A percentile compares a stretch with the other conserved stretches of the same genome.
Conservation (phyloP, 768 basidiomycete species). For the Crepidotus variabilis region DNA sequence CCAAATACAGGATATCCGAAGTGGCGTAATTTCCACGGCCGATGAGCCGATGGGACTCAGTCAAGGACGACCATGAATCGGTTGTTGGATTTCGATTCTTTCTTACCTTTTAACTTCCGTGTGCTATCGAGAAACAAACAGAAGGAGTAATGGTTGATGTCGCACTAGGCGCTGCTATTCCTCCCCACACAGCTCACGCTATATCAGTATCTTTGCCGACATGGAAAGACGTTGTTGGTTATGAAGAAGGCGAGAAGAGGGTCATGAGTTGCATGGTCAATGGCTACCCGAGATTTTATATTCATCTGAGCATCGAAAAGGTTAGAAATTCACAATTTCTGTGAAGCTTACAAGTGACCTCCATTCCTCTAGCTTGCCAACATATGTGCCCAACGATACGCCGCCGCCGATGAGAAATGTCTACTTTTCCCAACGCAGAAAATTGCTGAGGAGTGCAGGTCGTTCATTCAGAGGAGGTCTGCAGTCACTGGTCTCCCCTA, state of each 20-base stretch:
- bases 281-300: conserved; percentile 95
- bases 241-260: conserved; percentile 85
- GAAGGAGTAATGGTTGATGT: conserved; percentile 13
- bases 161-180: conserved; percentile 50
- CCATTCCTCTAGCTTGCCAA: conserved; percentile 59
- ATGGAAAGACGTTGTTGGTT: conserved; percentile 88
- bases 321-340: conserved; percentile 37
- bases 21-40: not conserved
- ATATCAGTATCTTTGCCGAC: conserved; percentile 94
- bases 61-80: not conserved
- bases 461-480: conserved; percentile 61
- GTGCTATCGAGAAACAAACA: not conserved
- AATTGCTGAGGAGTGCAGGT: conserved; percentile 71
- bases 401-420: conserved; percentile 63
- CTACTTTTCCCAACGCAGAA: conserved; percentile 74
- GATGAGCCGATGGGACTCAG: not conserved
- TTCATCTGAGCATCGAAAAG: conserved; percentile 81
- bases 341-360: not conserved
- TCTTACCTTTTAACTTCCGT: not conserved
- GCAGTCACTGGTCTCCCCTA: conserved; percentile 36
- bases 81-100: not conserved
- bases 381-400: conserved; percentile 79
- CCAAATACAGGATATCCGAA: not conserved
- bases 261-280: conserved; percentile 77
- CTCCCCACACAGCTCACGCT: conserved; percentile 76